phyloP scores from a whole-genome alignment of 2,329 filamentous ascomycete species.

The Tolypocladium ophioglossoides region DNA sequence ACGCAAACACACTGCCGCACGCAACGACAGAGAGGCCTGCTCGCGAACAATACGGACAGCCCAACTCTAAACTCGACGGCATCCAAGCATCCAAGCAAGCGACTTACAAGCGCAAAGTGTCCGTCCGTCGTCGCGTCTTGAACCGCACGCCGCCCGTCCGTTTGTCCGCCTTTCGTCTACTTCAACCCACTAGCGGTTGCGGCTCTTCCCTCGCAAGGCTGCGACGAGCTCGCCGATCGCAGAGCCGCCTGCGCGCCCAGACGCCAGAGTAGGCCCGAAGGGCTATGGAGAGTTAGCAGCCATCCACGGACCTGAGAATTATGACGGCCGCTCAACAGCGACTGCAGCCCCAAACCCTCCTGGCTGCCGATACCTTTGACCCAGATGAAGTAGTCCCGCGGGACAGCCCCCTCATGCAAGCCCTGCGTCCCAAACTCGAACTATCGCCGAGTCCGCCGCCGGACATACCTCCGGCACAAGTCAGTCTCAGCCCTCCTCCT shows the following conservation, averaged over 20 bases:
- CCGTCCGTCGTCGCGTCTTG: not conserved
- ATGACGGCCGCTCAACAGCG: constrained; percentile 28
- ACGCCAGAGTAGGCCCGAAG: constrained; percentile 3
- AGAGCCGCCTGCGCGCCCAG: not conserved
- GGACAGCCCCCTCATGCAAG: constrained; percentile 29
- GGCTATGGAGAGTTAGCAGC: constrained; percentile 24
- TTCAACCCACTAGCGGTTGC: not conserved
- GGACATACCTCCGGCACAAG: constrained; percentile 25
- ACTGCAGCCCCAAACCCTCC: constrained; percentile 17
- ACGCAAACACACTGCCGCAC: not conserved
- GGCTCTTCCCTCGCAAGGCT: not conserved
- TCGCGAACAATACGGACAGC: not conserved
- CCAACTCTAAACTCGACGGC: not conserved
- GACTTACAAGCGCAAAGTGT: not conserved
- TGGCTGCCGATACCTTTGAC: constrained; percentile 27
- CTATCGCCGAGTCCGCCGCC: constrained; percentile 21
- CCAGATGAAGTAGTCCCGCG: constrained; percentile 31
- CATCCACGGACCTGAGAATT: constrained; percentile 18
- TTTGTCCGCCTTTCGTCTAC: not conserved
- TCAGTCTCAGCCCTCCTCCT: constrained; percentile 20
- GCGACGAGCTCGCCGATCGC: not conserved
- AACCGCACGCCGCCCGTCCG: not conserved
- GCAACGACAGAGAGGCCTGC: not conserved
- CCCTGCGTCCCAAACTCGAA: constrained; percentile 21
- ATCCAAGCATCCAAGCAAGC: not conserved